Evolutionary conservation across 2,329 filamentous ascomycete species (phyloP).

Genomic region (Botrytis tulipae): DNA sequence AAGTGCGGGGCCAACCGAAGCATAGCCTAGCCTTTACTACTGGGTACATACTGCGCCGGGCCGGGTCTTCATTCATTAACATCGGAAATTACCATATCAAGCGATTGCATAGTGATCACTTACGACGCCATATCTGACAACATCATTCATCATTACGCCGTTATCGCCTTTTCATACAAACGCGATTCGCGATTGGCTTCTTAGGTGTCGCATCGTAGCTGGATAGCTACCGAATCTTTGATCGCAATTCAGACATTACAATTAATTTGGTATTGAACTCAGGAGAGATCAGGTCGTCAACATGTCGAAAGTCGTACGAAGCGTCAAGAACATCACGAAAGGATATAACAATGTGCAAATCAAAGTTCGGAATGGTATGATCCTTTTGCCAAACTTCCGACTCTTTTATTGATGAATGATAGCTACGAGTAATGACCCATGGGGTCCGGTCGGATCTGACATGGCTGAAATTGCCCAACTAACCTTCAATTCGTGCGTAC

Average conservation of each 20-base stretch:
- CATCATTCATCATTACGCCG: constrained; percentile 6
- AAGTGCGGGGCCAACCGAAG: constrained; percentile 16
- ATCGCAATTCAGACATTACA: background rate
- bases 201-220: constrained; percentile 18
- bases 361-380: constrained; percentile 93
- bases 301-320: constrained; percentile 97
- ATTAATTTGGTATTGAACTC: constrained; percentile 1
- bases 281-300: constrained; percentile 36
- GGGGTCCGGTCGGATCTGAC: constrained; percentile 95
- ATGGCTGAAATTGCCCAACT: constrained; percentile 98
- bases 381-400: constrained; percentile 30
- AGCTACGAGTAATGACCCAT: constrained; percentile 99
- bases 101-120: constrained; percentile 12
- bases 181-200: constrained; percentile 8
- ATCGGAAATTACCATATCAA: constrained; percentile 16
- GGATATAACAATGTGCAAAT: constrained; percentile 95
- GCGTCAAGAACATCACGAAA: constrained; percentile 99
- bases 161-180: background rate
- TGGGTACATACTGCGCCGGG: background rate
- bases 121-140: constrained; percentile 8
- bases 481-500: constrained; percentile 90
- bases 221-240: constrained; percentile 8
- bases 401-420: constrained; percentile 38
- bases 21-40: background rate
- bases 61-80: background rate